Conservation (phyloP, 805 yeast genomes). For the Kazachstania bromeliacearum region DNA sequence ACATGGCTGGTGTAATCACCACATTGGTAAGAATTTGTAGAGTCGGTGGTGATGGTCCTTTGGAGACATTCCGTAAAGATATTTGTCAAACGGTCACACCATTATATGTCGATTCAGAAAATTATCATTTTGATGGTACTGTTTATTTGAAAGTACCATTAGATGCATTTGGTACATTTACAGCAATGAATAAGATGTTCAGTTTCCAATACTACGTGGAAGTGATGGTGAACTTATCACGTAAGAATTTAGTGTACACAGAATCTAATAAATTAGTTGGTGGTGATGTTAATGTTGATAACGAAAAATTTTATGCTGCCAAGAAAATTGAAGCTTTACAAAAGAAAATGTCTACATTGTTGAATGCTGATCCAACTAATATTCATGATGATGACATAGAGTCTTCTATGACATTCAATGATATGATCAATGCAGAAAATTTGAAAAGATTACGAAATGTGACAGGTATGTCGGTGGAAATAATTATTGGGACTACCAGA, state of each 20-base stretch:
- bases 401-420: conserved; percentile 17
- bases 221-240: conserved; percentile 71
- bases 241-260: conserved; percentile 36
- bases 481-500: conserved; percentile 61
- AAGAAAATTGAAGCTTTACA: not conserved
- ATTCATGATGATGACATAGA: conserved; percentile 1
- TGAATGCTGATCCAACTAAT: conserved; percentile 3
- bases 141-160: conserved; percentile 67
- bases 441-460: conserved; percentile 69
- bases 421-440: conserved; percentile 69
- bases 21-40: conserved; percentile 77
- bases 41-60: conserved; percentile 40
- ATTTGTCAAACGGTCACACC: conserved; percentile 70
- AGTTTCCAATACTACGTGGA: conserved; percentile 81
- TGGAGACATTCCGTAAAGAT: conserved; percentile 67
- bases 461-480: conserved; percentile 70
- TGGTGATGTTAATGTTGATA: conserved; percentile 9
- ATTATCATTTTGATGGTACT: conserved; percentile 46
- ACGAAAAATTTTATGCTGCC: not conserved
- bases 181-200: conserved; percentile 48
- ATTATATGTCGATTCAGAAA: conserved; percentile 59
- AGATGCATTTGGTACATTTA: conserved; percentile 78
- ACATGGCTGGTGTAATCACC: conserved; percentile 62
- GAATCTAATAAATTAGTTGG: conserved; percentile 26
- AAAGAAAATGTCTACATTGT: not conserved